Evolutionary conservation across 495 filamentous ascomycete species (phyloP), one percentile per base, ranked within the genome.

Genomic region (Sordaria brevicollis): DNA sequence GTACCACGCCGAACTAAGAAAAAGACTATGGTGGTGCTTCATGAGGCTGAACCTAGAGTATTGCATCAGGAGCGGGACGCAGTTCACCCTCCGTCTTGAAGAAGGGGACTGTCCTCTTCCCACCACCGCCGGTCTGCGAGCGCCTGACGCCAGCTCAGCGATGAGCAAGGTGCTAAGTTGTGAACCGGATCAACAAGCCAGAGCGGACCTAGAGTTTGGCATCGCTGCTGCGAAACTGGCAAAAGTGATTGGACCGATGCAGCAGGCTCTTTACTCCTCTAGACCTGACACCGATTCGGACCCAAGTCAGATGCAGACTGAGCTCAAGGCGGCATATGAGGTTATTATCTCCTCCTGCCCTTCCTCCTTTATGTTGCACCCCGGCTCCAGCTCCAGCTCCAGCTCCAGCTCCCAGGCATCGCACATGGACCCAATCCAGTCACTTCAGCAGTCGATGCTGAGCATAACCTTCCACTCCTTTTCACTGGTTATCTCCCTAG

Each of bases 91-190:
- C 0, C 67, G 69, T 7, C 29, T 76, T 0, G 69, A 75, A 3
- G 74, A 76, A 10, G 70, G 65, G 2, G 74, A 76, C 35, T 76
- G 74, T 21, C 73, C 74, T 0, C 25, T 73, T 2, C 74, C 74
- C 0, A 65, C 68, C 0, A 19, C 49, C 0, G 66, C 37, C 10
- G 66, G 54, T 11, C 68, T 76, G 1, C 57, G 69, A 1, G 34
- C 57, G 10, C 69, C 70, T 3, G 54, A 70, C 7, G 9, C 3
- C 6, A 35, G 8, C 0, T 10, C 35, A 0, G 65, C 65, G 5
- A 25, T 31, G 2, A 67, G 36, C 37, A 10, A 11, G 0, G 13
- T 11, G 0, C 29, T 36, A 0, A 5, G 11, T 4, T 15, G 35
- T 5, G 69, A 68, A 2, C 35, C 71, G 0, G 71, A 71, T 4